Conservation (phyloP, 2,329 filamentous ascomycete genomes). For the Arthrobotrys megalospora region DNA sequence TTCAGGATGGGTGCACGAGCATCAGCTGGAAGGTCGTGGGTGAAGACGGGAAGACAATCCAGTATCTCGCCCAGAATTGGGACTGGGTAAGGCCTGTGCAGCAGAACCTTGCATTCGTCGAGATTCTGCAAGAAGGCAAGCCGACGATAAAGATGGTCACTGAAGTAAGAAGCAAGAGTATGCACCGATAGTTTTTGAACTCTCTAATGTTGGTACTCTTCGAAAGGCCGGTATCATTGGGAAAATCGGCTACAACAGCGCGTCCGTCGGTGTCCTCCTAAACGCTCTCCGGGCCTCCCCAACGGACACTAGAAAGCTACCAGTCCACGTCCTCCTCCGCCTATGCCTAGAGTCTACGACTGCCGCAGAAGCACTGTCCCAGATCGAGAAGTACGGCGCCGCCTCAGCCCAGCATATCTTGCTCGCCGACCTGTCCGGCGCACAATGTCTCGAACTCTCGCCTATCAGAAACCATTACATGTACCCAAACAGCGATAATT, state of each 20-base stretch:
- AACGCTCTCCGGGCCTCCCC: constrained; percentile 76
- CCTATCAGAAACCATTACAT: constrained; percentile 38
- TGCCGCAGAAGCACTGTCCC: constrained; percentile 69
- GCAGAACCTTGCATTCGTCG: constrained; percentile 70
- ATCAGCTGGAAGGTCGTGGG: constrained; percentile 68
- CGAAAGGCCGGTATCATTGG: constrained; percentile 72
- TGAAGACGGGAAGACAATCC: constrained; percentile 62
- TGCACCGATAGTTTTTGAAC: not conserved
- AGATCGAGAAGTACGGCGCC: constrained; percentile 69
- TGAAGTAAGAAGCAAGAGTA: constrained; percentile 67
- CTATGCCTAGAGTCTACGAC: constrained; percentile 72
- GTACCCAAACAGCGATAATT: not conserved
- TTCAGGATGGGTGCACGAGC: constrained; percentile 74
- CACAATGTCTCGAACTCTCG: constrained; percentile 70
- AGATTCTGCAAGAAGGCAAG: constrained; percentile 68
- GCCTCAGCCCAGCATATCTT: constrained; percentile 72
- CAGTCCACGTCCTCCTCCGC: constrained; percentile 76
- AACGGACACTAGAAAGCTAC: constrained; percentile 71
- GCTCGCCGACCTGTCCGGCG: constrained; percentile 69
- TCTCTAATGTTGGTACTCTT: not conserved
- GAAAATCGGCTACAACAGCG: constrained; percentile 77
- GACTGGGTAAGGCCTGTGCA: constrained; percentile 73
- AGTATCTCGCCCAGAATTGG: constrained; percentile 74
- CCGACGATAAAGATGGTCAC: constrained; percentile 73
- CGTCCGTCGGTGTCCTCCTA: constrained; percentile 74